Conservation (phyloP, 2,329 filamentous ascomycete species). For the Fusarium heterosporum region DNA sequence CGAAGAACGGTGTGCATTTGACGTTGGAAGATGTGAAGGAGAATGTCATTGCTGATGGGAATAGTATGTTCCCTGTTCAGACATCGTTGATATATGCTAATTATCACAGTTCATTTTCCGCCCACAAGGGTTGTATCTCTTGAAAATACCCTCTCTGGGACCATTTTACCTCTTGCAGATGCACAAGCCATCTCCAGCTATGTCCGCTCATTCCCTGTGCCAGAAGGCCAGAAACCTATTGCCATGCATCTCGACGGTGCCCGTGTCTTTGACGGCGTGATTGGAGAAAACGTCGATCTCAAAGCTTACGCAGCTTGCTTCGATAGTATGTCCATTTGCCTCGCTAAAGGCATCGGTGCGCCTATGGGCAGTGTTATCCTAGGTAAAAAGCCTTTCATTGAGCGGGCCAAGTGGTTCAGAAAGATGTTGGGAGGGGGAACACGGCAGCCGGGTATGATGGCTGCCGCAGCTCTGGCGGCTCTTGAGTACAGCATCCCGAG, state of each 20-base stretch:
- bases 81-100: constrained; percentile 38
- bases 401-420: constrained; percentile 56
- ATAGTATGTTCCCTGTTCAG: constrained; percentile 33
- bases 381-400: constrained; percentile 54
- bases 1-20: constrained; percentile 76
- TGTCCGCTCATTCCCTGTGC: constrained; percentile 60
- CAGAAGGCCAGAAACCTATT: constrained; percentile 60
- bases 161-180: constrained; percentile 79
- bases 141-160: constrained; percentile 84
- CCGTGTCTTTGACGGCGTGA: constrained; percentile 79
- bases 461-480: constrained; percentile 74
- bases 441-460: constrained; percentile 76
- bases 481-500: constrained; percentile 54
- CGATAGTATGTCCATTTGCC: constrained; percentile 79
- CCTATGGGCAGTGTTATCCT: constrained; percentile 81
- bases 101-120: constrained; percentile 76
- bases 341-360: constrained; percentile 82
- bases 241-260: constrained; percentile 81
- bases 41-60: constrained; percentile 44
- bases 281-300: constrained; percentile 72
- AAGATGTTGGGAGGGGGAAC: constrained; percentile 80
- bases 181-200: constrained; percentile 74
- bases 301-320: constrained; percentile 73
- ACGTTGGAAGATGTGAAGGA: constrained; percentile 77
- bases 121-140: constrained; percentile 82